phyloP scores from a whole-genome alignment of 2,329 filamentous ascomycete species.

The Dactylellina cionopaga region DNA sequence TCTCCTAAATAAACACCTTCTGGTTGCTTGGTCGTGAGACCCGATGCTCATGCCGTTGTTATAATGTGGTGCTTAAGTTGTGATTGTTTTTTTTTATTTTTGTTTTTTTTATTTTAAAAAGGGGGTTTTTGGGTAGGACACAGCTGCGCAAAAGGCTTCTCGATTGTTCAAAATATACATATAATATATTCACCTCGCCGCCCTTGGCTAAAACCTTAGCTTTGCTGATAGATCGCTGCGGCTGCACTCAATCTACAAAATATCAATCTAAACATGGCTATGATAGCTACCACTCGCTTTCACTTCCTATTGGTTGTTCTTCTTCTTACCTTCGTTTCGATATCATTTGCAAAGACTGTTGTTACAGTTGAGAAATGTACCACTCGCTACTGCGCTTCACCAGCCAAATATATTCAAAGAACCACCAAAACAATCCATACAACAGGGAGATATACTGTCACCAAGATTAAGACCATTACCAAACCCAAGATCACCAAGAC shows the following conservation, averaged over 20 bases:
- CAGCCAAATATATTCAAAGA: not conserved
- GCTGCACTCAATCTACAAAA: not conserved
- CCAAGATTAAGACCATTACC: constrained; percentile 1
- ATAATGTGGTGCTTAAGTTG: too few relatives aligned
- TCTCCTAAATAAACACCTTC: too few relatives aligned
- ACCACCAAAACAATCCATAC: constrained; percentile 11
- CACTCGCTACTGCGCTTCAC: constrained; percentile 6
- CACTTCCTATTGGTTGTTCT: not conserved
- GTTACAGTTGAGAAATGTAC: constrained; percentile 5
- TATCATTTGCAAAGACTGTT: constrained; percentile 11
- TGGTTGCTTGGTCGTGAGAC: too few relatives aligned
- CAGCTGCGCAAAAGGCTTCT: too few relatives aligned
- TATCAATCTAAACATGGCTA: not conserved
- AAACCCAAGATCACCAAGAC: not conserved
- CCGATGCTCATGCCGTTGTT: too few relatives aligned
- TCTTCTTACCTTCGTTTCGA: constrained; percentile 22
- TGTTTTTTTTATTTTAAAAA: too few relatives aligned
- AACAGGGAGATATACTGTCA: constrained; percentile 4
- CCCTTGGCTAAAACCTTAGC: too few relatives aligned
- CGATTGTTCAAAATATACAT: too few relatives aligned
- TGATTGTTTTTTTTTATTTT: too few relatives aligned
- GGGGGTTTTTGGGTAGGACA: too few relatives aligned
- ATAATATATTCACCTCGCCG: too few relatives aligned
- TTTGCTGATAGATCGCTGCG: too few relatives aligned
- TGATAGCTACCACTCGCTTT: constrained; percentile 4